Conservation (phyloP, 805 yeast species). For the Yamadazyma nakazawae region DNA sequence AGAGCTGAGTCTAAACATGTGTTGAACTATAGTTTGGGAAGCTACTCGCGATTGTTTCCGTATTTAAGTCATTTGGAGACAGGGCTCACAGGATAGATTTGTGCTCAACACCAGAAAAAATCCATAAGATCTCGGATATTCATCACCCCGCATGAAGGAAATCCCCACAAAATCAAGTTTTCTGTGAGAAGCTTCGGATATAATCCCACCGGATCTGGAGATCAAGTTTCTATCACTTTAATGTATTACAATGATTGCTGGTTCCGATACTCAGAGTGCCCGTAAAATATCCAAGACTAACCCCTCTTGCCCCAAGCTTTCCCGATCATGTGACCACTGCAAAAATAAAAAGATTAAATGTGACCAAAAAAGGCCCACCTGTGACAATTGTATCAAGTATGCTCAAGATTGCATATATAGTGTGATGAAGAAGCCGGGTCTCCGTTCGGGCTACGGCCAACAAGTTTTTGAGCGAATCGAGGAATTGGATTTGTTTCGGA, state of each 20-base stretch:
- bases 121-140: neutral
- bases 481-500: constrained; percentile 7
- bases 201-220: neutral
- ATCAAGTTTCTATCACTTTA: neutral
- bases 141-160: neutral
- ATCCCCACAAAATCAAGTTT: neutral
- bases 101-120: neutral
- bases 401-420: constrained; percentile 15
- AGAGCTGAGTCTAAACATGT: neutral
- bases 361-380: constrained; percentile 15
- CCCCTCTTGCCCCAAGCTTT: constrained; percentile 6
- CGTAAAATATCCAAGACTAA: constrained; percentile 1
- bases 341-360: constrained; percentile 17
- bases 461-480: constrained; percentile 15
- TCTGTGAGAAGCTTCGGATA: neutral
- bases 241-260: neutral
- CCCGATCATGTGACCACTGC: constrained; percentile 18
- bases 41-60: neutral
- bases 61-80: neutral
- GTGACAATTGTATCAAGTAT: constrained; percentile 14
- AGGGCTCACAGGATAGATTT: neutral
- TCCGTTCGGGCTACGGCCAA: constrained; percentile 18
- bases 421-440: constrained; percentile 18
- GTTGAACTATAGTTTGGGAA: neutral
- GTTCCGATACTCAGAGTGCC: too few relatives aligned